Evolutionary conservation across 805 yeast genomes (phyloP).

Genomic region (Saccharomyces kudriavzevii): DNA sequence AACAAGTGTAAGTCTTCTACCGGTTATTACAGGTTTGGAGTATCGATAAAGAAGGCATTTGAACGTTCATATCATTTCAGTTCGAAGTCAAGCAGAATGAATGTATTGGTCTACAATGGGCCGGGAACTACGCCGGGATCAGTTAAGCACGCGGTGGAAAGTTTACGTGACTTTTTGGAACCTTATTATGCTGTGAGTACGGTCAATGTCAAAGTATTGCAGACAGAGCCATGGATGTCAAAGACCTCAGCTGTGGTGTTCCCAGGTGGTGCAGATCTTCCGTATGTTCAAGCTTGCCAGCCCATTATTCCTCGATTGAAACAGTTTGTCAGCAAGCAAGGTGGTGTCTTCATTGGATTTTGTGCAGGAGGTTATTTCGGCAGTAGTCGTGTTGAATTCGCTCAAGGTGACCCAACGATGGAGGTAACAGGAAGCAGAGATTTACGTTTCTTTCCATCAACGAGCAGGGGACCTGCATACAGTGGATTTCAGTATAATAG

Average conservation of each 20-base stretch:
- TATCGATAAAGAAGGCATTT: neutral
- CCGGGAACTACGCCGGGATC: slow-evolving; percentile 85
- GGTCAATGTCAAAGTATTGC: slow-evolving; percentile 52
- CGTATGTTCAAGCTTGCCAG: slow-evolving; percentile 64
- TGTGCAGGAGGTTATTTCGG: slow-evolving; percentile 96
- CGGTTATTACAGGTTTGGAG: neutral
- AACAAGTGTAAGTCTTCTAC: neutral
- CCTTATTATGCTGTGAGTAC: slow-evolving; percentile 83
- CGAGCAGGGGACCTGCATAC: slow-evolving; percentile 71
- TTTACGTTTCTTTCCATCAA: slow-evolving; percentile 73
- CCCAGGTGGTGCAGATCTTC: slow-evolving; percentile 97
- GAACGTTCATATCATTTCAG: neutral
- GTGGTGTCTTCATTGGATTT: slow-evolving; percentile 80
- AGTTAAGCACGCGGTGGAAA: slow-evolving; percentile 73
- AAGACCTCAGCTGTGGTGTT: slow-evolving; percentile 74
- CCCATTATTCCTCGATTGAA: slow-evolving; percentile 61
- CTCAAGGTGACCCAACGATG: slow-evolving; percentile 56
- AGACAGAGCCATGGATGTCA: slow-evolving; percentile 80
- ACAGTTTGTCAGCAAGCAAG: slow-evolving; percentile 55
- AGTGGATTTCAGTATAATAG: slow-evolving; percentile 73
- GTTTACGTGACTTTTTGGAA: slow-evolving; percentile 64
- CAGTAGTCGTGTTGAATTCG: slow-evolving; percentile 70
- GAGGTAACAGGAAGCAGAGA: slow-evolving; percentile 87
- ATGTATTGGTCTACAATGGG: slow-evolving; percentile 61
- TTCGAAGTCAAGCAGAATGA: slow-evolving; percentile 37